Evolutionary conservation across 768 basidiomycete species (phyloP), one percentile per base, ranked within the genome.

Genomic region (Kondoa malvinella): DNA sequence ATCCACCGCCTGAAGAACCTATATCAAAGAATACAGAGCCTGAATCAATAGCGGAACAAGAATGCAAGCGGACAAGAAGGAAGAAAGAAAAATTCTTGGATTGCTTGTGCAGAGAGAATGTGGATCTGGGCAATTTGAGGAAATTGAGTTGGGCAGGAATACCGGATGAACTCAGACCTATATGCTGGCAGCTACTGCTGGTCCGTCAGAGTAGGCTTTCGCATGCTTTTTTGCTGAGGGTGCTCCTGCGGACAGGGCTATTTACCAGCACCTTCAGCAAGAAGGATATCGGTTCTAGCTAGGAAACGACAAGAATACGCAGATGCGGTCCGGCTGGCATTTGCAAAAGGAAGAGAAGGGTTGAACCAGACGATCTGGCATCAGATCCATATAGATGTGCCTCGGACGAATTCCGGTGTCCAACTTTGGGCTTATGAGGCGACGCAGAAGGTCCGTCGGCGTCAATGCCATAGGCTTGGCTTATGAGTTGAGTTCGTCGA

Each of bases 281-380:
- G 89, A 2, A 87, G 92, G 14, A 75, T 83, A 34, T 78, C 83
- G 1, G 88, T 89, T 0, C 82, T 96, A n/a, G 81, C 84, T 30
- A 83, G 91, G 61, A 99, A 97, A 79, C 84, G 95, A 57, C 84
- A 85, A 73, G 95, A 97, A 77, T 97, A 97, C 76, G 82, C 84
- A 56, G 88, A 88, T 17, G 82, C 96, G 69, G 92, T 94, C 4
- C 84, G 89, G 71, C 81, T 92, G 21, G 86, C 95, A 17, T 99
- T 97, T 76, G 85, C 87, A 15, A 83, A 88, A 50, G 90, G 90
- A 68, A 83, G 84, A 32, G 86, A 87, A 67, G 86, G 87, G 0
- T 81, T 94, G 32, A 94, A 99, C 77, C 90, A 92, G 73, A 88
- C 89, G 77, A 94, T 97, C 75, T 97, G 95, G 95, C 95, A 97